A percentile compares a stretch with the other conserved stretches of the same genome.
Evolutionary conservation across 305 asterid genomes (phyloP).

Genomic region (Galium porrigens): DNA sequence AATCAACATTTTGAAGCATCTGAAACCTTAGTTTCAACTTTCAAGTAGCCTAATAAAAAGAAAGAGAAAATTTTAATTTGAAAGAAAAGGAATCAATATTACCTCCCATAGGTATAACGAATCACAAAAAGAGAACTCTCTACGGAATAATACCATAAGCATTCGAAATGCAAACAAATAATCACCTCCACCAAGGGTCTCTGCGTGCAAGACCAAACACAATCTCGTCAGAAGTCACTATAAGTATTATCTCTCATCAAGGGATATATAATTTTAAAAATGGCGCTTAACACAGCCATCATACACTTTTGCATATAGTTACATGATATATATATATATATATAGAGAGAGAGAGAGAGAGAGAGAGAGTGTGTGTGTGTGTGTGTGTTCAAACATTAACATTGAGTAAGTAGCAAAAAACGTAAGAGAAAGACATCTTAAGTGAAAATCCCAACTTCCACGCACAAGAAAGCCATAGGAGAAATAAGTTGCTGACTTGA

Average conservation of each 20-base stretch:
- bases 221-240: conserved; percentile 5
- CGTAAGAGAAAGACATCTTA: background rate
- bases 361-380: too few species aligned
- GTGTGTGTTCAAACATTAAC: too few species aligned
- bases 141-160: conserved; percentile 86
- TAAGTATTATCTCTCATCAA: conserved; percentile 6
- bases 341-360: too few species aligned
- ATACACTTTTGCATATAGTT: background rate
- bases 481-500: background rate
- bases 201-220: conserved; percentile 30
- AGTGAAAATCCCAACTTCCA: background rate
- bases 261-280: background rate
- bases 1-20: background rate
- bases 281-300: background rate
- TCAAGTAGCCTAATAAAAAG: conserved; percentile 3
- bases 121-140: conserved; percentile 85
- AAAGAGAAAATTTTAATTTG: background rate
- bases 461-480: background rate
- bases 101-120: conserved; percentile 95
- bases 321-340: too few species aligned
- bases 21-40: conserved; percentile 1
- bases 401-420: background rate
- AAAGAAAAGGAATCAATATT: conserved; percentile 16
- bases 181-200: conserved; percentile 75
- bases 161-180: conserved; percentile 80